These are phyloP conservation scores for Heliamphora pulchella DNA, from an alignment of 179 eudicot species.

Conservation along the genomic window DNA sequence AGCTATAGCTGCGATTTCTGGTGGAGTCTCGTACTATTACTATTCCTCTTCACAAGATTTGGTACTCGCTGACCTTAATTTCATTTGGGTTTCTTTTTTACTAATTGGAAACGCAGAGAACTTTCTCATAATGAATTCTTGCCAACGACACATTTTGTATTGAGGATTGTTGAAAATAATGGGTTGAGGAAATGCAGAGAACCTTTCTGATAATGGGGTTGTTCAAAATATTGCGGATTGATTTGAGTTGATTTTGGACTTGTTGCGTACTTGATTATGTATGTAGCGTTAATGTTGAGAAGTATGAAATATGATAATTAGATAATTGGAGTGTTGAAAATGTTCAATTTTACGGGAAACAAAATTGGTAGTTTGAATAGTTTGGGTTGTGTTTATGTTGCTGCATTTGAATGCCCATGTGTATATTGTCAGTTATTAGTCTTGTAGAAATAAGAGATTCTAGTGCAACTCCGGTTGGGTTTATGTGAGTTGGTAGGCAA, in stretches of 20 bases:
- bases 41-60: slow-evolving; percentile 47
- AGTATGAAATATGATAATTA: neutral
- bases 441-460: neutral
- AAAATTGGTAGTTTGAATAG: neutral
- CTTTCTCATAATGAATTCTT: neutral
- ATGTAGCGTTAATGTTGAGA: neutral
- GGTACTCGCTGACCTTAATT: slow-evolving; percentile 36
- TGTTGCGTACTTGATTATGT: neutral
- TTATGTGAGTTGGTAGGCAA: too few species aligned
- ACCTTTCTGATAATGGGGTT: neutral
- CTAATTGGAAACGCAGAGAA: too few species aligned
- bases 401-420: neutral
- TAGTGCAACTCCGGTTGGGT: neutral
- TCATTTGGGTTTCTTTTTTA: slow-evolving; percentile 9
- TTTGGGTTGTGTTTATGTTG: neutral
- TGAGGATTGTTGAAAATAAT: neutral
- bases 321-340: neutral
- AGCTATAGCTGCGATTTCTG: slow-evolving; percentile 69
- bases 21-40: slow-evolving; percentile 64
- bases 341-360: neutral
- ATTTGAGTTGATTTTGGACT: neutral
- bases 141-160: neutral
- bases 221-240: too few species aligned
- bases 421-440: neutral
- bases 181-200: neutral